phyloP scores from a whole-genome alignment of 768 basidiomycete species.

The Trametes villosa region DNA sequence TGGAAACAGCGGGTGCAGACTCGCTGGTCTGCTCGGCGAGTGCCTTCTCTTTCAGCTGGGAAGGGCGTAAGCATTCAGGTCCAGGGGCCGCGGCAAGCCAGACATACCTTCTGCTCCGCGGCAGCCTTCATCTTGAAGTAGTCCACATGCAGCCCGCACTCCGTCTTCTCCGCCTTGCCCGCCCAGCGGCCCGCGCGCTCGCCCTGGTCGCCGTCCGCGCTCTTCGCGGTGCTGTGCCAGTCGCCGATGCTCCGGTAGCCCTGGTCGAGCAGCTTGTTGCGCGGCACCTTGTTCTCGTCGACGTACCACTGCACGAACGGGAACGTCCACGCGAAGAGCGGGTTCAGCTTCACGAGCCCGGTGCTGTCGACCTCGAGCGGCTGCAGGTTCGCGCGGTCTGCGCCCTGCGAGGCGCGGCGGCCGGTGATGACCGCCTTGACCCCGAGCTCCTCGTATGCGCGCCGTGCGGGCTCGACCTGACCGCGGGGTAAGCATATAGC shows the following conservation, averaged over 20 bases:
- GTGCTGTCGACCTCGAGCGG: conserved; percentile 91
- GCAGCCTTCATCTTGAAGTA: conserved; percentile 77
- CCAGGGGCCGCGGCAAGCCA: background rate
- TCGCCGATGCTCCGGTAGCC: conserved; percentile 97
- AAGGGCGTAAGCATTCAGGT: background rate
- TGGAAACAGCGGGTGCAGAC: background rate
- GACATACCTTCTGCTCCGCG: conserved; percentile 42
- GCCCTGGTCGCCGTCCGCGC: conserved; percentile 64
- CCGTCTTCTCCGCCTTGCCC: conserved; percentile 82
- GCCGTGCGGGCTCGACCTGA: conserved; percentile 90
- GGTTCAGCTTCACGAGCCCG: conserved; percentile 93
- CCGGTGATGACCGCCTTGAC: conserved; percentile 95
- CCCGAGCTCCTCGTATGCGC: conserved; percentile 79
- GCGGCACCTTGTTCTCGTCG: conserved; percentile 78
- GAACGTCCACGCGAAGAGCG: conserved; percentile 89
- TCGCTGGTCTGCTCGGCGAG: conserved; percentile 6
- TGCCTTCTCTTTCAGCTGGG: conserved; percentile 15
- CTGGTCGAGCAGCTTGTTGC: conserved; percentile 84
- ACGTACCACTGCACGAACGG: conserved; percentile 84
- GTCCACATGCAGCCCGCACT: conserved; percentile 94
- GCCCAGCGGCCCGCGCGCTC: conserved; percentile 95
- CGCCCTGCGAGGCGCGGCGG: conserved; percentile 90
- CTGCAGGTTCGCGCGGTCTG: conserved; percentile 77
- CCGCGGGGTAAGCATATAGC: background rate
- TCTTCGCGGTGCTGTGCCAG: conserved; percentile 92